phyloP scores from a whole-genome alignment of 352 stramenopile species.

The Phytophthora agathidicida region DNA sequence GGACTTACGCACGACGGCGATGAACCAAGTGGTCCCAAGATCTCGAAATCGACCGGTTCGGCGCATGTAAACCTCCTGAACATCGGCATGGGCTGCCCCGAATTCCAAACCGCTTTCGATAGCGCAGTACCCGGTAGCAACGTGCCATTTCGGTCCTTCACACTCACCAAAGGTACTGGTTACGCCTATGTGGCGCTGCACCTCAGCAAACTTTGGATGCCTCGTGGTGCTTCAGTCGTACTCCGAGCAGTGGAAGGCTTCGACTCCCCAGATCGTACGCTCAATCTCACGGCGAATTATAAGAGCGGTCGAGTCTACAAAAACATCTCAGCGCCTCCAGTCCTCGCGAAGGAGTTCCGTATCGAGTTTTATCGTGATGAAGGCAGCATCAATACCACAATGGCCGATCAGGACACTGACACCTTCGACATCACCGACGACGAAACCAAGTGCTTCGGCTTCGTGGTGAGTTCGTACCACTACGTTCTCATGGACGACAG shows the following conservation, averaged over 20 bases:
- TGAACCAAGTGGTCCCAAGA: too few species aligned
- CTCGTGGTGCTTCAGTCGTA: conserved; percentile 44
- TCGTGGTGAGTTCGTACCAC: conserved; percentile 54
- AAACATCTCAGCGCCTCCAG: conserved; percentile 34
- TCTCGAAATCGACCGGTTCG: too few species aligned
- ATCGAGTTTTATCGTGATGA: conserved; percentile 60
- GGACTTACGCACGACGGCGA: too few species aligned
- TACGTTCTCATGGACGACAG: conserved; percentile 50
- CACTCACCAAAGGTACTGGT: conserved; percentile 52
- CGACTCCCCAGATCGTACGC: conserved; percentile 31
- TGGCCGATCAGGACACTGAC: background rate
- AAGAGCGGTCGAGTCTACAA: conserved; percentile 30
- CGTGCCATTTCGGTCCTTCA: conserved; percentile 51
- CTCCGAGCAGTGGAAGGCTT: conserved; percentile 56
- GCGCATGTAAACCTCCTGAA: too few species aligned
- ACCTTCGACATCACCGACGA: conserved; percentile 27
- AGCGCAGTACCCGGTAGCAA: conserved; percentile 34
- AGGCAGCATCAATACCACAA: conserved; percentile 12
- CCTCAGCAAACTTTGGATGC: conserved; percentile 54
- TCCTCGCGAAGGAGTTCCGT: conserved; percentile 59
- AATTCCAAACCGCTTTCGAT: conserved; percentile 54
- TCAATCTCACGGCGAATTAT: conserved; percentile 53
- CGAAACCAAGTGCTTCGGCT: conserved; percentile 51
- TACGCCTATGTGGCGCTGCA: conserved; percentile 65
- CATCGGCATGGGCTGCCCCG: conserved; percentile 53